Conservation (phyloP, 352 stramenopile species). For the Phytophthora palmivora region DNA sequence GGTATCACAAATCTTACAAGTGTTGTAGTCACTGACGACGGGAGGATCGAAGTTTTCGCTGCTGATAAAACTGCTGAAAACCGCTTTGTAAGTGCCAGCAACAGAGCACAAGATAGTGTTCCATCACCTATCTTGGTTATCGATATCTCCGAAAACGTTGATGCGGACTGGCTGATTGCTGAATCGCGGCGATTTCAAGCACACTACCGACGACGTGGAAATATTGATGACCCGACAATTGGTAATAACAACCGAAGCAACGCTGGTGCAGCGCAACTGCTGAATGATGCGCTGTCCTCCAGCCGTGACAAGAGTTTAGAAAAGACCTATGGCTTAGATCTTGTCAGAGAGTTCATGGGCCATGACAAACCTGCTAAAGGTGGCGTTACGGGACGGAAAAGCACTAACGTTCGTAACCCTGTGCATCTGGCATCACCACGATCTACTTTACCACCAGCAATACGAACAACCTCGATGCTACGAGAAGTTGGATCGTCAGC, state of each 20-base stretch:
- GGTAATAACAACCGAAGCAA: conserved; percentile 31
- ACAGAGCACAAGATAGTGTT: conserved; percentile 8
- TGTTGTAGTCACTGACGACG: conserved; percentile 54
- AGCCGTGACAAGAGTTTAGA: conserved; percentile 42
- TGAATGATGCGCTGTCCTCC: conserved; percentile 17
- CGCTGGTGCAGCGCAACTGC: conserved; percentile 11
- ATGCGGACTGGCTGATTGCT: conserved; percentile 42
- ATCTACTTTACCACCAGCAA: conserved; percentile 93
- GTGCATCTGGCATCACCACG: conserved; percentile 43
- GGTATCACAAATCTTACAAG: conserved; percentile 25
- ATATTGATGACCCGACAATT: conserved; percentile 3
- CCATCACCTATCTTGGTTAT: conserved; percentile 41
- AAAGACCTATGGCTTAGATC: conserved; percentile 73
- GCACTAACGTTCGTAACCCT: conserved; percentile 1
- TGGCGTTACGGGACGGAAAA: conserved; percentile 7
- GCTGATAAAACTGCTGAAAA: neutral
- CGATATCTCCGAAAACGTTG: conserved; percentile 59
- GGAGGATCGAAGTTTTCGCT: conserved; percentile 64
- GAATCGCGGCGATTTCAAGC: conserved; percentile 37
- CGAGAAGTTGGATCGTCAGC: conserved; percentile 76
- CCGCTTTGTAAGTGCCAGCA: conserved; percentile 7
- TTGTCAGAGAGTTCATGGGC: conserved; percentile 51
- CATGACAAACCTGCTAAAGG: conserved; percentile 20
- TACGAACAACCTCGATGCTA: neutral
- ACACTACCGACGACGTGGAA: conserved; percentile 21